Evolutionary conservation across 495 filamentous ascomycete genomes (phyloP).

Genomic region (Xylaria telfairii): DNA sequence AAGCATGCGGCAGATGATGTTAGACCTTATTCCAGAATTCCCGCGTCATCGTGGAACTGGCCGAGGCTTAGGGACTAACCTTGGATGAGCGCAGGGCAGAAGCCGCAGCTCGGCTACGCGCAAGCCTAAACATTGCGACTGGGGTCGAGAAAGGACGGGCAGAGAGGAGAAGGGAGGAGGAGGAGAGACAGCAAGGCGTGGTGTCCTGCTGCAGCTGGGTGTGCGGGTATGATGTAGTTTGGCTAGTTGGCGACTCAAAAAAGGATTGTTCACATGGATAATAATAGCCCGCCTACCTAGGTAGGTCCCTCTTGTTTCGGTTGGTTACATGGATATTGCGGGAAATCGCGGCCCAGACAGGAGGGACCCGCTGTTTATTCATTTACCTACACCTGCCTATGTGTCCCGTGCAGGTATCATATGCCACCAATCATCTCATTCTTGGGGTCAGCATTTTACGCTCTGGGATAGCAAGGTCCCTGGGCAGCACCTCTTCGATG

Average conservation of each 20-base stretch:
- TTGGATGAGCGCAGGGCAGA: slow-evolving; percentile 55
- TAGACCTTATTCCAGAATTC: neutral
- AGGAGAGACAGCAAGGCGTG: neutral
- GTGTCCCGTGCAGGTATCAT: too few relatives aligned
- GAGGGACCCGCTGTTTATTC: neutral
- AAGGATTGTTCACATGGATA: slow-evolving; percentile 23
- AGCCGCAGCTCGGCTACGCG: slow-evolving; percentile 55
- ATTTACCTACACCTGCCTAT: neutral
- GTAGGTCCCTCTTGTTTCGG: neutral
- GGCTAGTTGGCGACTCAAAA: slow-evolving; percentile 16
- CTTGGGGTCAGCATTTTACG: too few relatives aligned
- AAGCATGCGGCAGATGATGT: neutral
- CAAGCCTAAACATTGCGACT: slow-evolving; percentile 53
- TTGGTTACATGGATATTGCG: neutral
- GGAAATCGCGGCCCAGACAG: neutral
- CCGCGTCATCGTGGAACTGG: neutral
- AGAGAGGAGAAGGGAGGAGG: neutral
- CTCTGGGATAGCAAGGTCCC: too few relatives aligned
- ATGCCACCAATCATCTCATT: too few relatives aligned
- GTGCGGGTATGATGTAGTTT: slow-evolving; percentile 1
- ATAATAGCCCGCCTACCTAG: neutral
- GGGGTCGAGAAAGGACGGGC: neutral
- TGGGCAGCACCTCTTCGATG: too few relatives aligned
- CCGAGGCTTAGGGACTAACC: slow-evolving; percentile 39
- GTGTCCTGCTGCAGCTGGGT: slow-evolving; percentile 2